These are phyloP conservation scores for Astrothelium subdiscretum DNA, from an alignment of 495 filamentous ascomycete genomes.

Conservation along the genomic window DNA sequence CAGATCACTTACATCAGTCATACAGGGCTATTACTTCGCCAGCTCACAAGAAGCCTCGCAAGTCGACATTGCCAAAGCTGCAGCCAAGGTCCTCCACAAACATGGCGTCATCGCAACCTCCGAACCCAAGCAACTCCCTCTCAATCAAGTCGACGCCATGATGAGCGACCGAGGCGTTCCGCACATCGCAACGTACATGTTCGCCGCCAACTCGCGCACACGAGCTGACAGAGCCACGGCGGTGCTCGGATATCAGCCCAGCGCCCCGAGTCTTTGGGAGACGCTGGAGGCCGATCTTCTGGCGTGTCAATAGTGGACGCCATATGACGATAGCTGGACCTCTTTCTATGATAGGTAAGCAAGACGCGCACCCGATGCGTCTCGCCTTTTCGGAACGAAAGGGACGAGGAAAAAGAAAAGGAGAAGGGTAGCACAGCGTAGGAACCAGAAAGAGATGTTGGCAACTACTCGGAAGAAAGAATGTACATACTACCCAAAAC, in stretches of 20 bases:
- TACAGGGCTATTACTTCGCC: conserved; percentile 20
- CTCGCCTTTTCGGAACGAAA: too few species aligned
- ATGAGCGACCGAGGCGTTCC: background rate
- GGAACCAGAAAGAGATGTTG: too few species aligned
- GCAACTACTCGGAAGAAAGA: too few species aligned
- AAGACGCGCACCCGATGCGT: too few species aligned
- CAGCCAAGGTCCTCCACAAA: conserved; percentile 8
- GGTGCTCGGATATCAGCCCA: conserved; percentile 14
- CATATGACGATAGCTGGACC: background rate
- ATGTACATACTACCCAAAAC: too few species aligned
- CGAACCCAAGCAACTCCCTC: conserved; percentile 6
- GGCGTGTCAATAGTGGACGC: background rate
- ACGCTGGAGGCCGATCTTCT: conserved; percentile 12
- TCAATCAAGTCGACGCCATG: conserved; percentile 10
- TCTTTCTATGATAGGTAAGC: too few species aligned
- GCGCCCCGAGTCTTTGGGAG: conserved; percentile 12
- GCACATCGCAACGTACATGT: conserved; percentile 13
- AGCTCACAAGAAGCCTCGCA: conserved; percentile 16
- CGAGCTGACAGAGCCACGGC: conserved; percentile 11
- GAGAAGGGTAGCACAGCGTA: too few species aligned
- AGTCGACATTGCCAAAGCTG: conserved; percentile 10
- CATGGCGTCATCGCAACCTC: conserved; percentile 9
- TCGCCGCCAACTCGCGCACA: conserved; percentile 18
- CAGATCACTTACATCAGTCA: background rate
- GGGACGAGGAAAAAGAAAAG: background rate